Evolutionary conservation across 2,329 filamentous ascomycete species (phyloP), one percentile per base, ranked within the genome.

Genomic region (Paecilomyces dactylethromorphus): DNA sequence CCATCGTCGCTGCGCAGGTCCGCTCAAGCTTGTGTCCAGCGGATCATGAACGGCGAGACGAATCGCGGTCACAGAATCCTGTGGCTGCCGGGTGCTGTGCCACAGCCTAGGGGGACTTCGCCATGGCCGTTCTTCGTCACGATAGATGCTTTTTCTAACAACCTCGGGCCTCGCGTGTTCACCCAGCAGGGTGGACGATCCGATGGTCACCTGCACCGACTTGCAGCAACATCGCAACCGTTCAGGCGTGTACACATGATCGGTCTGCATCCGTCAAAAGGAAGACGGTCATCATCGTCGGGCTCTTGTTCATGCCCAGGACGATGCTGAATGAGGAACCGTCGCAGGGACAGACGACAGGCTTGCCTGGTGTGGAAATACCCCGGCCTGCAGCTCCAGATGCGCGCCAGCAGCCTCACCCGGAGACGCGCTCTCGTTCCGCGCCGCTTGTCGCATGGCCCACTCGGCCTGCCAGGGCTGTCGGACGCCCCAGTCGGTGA

Each of bases 361-460:
- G n/a, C n/a, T 45, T 45, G 50, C 50, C 50, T 3, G 13, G n/a
- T 52, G 50, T 52, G 50, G 31, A 55, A 52, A 52, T 24, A 21
- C 50, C 50, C 50, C 50, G 50, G 26, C 50, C 13, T 52, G 50
- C 50, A 52, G 50, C 22, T 52, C 22, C 22, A 52, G 50, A 60
- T 55, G 56, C 60, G 59, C 58, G 62, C 59, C 59, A 61, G 59
- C 64, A 65, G 64, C 62, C 62, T 65, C 63, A 62, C 62, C 64
- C 65, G 64, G 65, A 66, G 65, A 66, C 62, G 62, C 60, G 60
- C 65, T 57, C 54, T 63, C 54, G 32, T 67, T 67, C 65, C 65
- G 65, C 54, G 58, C 32, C 18, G 49, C 49, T 22, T 26, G 18
- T 52, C 18, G 35, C 39, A 45, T 45, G 39, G 39, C 13, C 39